Evolutionary conservation across 2,329 filamentous ascomycete species (phyloP), one percentile per base, ranked within the genome.

Genomic region (Monosporascus sp.): DNA sequence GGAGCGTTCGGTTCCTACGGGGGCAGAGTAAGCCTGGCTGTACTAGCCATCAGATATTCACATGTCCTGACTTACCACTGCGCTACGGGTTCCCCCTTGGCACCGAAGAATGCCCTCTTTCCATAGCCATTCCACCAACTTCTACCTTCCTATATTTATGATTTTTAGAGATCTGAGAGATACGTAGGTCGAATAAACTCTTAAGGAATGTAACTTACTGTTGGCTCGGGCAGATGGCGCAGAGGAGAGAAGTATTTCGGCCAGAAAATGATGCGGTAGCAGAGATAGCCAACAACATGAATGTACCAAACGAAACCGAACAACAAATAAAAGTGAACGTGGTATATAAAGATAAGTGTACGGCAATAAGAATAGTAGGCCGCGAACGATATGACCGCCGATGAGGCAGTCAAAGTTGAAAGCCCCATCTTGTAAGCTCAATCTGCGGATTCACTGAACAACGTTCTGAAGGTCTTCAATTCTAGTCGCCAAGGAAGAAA

Each of bases 51-150:
- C 24, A 7, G 24, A 26, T 26, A 26, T 26, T 26, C 24, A 26
- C 24, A 26, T 26, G 24, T 5, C 24, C 24, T 26, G 24, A 26
- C 24, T 26, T 48, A 51, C 53, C 53, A 55, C 27, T 55, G 47
- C 11, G 50, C 49, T 24, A 37, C 34, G 16, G 36, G 26, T 24
- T 37, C 53, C 19, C 50, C 53, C 22, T 55, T 55, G n/a, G 50
- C 40, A 3, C 48, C 53, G 27, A 26, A 48, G 24, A 55, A 55
- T 16, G 47, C 31, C 9, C 46, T 24, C n/a, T 51, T 26, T 22
- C 20, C 50, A 46, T 52, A 55, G 31, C 53, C 53, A 16, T 55
- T 55, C 53, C 53, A 55, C 50, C 47, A 52, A 22, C 53, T 55
- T 34, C 53, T 36, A 26, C 45, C 53, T 14, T 40, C 48, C 53